Conservation (phyloP, 768 basidiomycete genomes). For the Termitomyces sp. region DNA sequence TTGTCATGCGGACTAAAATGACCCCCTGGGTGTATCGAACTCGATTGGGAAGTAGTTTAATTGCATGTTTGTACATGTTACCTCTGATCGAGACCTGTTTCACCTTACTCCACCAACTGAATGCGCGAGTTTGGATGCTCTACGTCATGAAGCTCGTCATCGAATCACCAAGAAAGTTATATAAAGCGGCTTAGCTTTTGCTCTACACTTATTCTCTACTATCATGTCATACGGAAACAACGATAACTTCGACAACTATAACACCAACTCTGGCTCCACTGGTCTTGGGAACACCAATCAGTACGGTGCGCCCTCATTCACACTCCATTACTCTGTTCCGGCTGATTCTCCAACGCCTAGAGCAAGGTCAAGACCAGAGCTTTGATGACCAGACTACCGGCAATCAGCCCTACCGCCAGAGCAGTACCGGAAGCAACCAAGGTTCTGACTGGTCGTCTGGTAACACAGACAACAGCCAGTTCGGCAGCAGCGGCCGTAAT, state of each 20-base stretch:
- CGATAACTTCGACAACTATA: constrained; percentile 3
- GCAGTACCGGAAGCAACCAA: neutral
- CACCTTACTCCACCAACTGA: constrained; percentile 3
- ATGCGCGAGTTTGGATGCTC: neutral
- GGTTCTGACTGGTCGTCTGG: constrained; percentile 1
- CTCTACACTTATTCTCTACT: neutral
- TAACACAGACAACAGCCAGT: neutral
- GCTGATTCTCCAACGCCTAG: neutral
- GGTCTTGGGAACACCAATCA: constrained; percentile 3
- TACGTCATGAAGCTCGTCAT: constrained; percentile 11
- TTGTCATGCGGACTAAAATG: no score
- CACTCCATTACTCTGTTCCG: no score
- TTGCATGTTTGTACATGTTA: constrained; percentile 9
- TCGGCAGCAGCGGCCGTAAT: neutral
- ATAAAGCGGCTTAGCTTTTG: neutral
- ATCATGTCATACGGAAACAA: constrained; percentile 15
- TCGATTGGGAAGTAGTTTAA: neutral
- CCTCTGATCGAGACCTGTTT: neutral
- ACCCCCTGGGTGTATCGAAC: neutral
- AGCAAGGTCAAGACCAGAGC: constrained; percentile 6
- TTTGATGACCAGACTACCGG: neutral
- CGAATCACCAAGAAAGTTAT: neutral
- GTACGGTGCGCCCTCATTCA: neutral
- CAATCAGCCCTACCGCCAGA: neutral
- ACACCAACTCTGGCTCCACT: constrained; percentile 6